Evolutionary conservation across 352 stramenopile genomes (phyloP), one percentile per base, ranked within the genome.

Genomic region (Halophytophthora polymorphica): DNA sequence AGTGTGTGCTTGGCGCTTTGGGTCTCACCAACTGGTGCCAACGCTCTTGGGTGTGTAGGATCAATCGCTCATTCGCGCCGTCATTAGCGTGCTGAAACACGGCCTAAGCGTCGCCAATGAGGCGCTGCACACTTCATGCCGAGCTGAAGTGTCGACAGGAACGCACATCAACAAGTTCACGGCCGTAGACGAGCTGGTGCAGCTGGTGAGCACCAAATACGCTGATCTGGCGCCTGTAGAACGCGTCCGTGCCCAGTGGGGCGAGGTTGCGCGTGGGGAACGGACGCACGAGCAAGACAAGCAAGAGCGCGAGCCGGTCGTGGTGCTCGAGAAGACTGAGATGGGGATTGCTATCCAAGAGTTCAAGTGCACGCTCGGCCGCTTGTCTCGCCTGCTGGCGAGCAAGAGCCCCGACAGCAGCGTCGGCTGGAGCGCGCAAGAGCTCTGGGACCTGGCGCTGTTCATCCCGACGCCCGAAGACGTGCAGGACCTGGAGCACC

Each of bases 371-470:
- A 67, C 67, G 7, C 39, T 73, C 13, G 38, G 46, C 1, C 58
- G 70, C 1, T 55, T 77, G 19, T 53, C 45, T 4, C 64, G 70
- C 2, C 53, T 77, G 40, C 31, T 75, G 15, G 66, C 64, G 11
- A 52, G 44, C 5, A 75, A 73, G 36, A 77, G 64, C 23, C 73
- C 73, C 2, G 73, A 84, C 23, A 77, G 67, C 47, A 62, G 42
- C 2, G 53, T 77, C 7, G 73, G 73, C 2, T 84, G 73, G 73
- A 68, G 76, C 6, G 45, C 67, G 1, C 67, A 76, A 12, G 65
- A 74, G 35, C 51, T 84, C 12, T 84, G 73, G 73, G 70, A 84
- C 34, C 70, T 80, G 63, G 73, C 73, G 19, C 68, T 84, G 11
- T 84, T 84, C 58, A 77, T 84, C 19, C 73, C 73, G 5, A 62